phyloP scores from a whole-genome alignment of 495 filamentous ascomycete species.

The Aspergillus carlsbadensis region DNA sequence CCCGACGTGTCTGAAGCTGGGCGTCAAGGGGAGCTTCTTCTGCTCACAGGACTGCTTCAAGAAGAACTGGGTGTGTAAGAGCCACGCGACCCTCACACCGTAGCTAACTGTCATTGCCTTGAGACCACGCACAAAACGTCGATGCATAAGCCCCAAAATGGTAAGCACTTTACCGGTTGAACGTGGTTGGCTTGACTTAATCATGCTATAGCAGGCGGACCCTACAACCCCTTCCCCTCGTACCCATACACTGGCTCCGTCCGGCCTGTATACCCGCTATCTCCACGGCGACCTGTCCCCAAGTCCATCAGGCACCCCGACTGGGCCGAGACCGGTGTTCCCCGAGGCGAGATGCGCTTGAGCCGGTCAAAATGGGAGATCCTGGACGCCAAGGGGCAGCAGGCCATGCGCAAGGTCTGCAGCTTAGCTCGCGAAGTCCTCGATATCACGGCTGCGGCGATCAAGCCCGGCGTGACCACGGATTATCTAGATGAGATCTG shows the following conservation, averaged over 20 bases:
- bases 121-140: constrained; percentile 74
- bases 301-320: constrained; percentile 78
- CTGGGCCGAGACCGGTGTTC: constrained; percentile 78
- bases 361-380: constrained; percentile 71
- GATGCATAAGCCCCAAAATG: constrained; percentile 73
- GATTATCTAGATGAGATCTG: constrained; percentile 95
- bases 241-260: constrained; percentile 82
- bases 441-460: constrained; percentile 79
- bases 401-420: constrained; percentile 92
- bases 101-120: not conserved
- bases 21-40: constrained; percentile 82
- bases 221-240: constrained; percentile 85
- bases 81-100: not conserved
- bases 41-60: constrained; percentile 99
- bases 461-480: constrained; percentile 86
- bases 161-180: constrained; percentile 58
- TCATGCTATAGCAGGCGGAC: constrained; percentile 61
- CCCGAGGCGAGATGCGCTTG: constrained; percentile 73
- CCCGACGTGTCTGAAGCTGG: constrained; percentile 86
- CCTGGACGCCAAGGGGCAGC: constrained; percentile 71
- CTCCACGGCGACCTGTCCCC: constrained; percentile 68
- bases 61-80: constrained; percentile 81
- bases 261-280: constrained; percentile 87
- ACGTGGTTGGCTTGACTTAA: not conserved
- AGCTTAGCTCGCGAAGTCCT: constrained; percentile 84